These are phyloP conservation scores for Trichosporon sp. DNA, from an alignment of 1,284 basidiomycete species.

Conservation along the genomic window DNA sequence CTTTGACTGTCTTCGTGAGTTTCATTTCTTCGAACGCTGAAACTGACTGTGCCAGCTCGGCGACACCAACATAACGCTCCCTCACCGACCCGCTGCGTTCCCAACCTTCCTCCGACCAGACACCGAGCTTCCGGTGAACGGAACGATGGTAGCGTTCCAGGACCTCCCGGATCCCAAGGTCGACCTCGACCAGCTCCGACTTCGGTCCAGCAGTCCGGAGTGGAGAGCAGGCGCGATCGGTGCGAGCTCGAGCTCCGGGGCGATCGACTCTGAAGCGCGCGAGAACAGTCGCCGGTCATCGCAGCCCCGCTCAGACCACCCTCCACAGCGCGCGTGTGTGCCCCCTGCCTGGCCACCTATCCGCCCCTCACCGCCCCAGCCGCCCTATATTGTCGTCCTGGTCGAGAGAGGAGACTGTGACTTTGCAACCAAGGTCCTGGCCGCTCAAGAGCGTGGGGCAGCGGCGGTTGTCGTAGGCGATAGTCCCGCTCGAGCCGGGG, in stretches of 20 bases:
- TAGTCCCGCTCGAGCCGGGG: slow-evolving; percentile 43
- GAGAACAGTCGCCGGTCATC: background rate
- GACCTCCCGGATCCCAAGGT: slow-evolving; percentile 1
- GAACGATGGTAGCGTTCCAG: slow-evolving; percentile 42
- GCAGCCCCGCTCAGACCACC: background rate
- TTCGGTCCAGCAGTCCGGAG: background rate
- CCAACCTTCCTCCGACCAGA: slow-evolving; percentile 40
- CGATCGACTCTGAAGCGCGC: background rate
- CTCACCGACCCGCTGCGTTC: slow-evolving; percentile 55
- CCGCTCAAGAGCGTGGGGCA: slow-evolving; percentile 81
- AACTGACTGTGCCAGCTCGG: slow-evolving; percentile 9
- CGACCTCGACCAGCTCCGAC: background rate
- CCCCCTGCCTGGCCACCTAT: slow-evolving; percentile 38
- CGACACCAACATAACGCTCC: slow-evolving; percentile 46
- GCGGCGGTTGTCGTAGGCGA: slow-evolving; percentile 86
- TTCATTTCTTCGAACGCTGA: background rate
- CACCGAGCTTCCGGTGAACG: slow-evolving; percentile 43
- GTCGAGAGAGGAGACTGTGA: slow-evolving; percentile 82
- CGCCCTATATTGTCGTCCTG: slow-evolving; percentile 66
- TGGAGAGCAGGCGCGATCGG: background rate
- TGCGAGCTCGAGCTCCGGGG: background rate
- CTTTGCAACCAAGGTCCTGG: slow-evolving; percentile 80
- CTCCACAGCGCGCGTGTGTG: slow-evolving; percentile 37
- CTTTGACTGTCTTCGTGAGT: slow-evolving; percentile 24
- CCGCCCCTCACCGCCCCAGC: slow-evolving; percentile 30